Base-by-base conservation (phyloP, 768 basidiomycete genomes). In the Auricularia cornea region DNA sequence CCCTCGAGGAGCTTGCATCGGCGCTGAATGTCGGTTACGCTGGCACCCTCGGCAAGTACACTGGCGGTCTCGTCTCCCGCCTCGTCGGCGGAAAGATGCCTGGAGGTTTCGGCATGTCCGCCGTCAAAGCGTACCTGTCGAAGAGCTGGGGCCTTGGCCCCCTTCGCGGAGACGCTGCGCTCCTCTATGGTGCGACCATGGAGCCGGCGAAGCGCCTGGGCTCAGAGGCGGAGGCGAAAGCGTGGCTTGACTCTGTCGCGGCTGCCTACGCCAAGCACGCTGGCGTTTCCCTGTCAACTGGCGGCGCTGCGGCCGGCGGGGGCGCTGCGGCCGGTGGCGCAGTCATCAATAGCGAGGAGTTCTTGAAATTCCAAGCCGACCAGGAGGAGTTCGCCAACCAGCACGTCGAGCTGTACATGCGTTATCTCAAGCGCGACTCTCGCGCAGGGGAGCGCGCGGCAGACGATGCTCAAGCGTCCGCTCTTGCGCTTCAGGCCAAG, bases 121-220 rank as follows among this genome's bases (percentile, higher is more conserved):
- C 92, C 12, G 94, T 95, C 74, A 95, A 97, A 76, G 77, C 84
- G 0, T 83, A 99, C 73, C 82, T 99, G 31, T 83, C 86, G 40
- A 98, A 98, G 81, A 84, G 84, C 30, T 98, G 95, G 94, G 97
- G 97, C 59, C 79, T 98, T n/a, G 97, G 96, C 31, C 79, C 96
- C 3, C 82, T 83, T 18, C 94, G 95, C 60, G 84, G 91, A 8
- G 97, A 98, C 68, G 91, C 84, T 23, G 93, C 95, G 12, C 85
- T 99, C 40, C 82, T 98, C 31, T 81, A 97, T 62, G 95, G 87
- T 63, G 90, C 94, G 1, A 95, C 94, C 18, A 84, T 92, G 76
- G 97, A 99, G 68, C 97, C 97, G 0, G 76, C 94, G 11, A 98
- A 98, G 75, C 92, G 97, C 72, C 81, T 98, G 52, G 89, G 83